These are phyloP conservation scores for Metrosideros polymorpha DNA, from an alignment of 441 rosid species.

Conservation along the genomic window DNA sequence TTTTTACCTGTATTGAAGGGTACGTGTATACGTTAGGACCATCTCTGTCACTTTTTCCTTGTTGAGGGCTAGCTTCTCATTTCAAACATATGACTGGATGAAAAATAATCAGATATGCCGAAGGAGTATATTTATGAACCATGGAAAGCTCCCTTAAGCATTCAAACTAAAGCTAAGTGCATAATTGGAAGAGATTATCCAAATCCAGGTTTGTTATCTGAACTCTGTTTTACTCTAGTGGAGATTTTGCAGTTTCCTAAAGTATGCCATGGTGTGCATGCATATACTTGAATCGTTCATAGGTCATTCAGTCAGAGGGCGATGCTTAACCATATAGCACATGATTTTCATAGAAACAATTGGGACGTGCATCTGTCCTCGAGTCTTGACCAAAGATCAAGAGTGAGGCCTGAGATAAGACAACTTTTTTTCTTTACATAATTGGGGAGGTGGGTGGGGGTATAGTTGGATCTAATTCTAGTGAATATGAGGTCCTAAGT, in stretches of 20 bases:
- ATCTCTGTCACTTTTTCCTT: not conserved
- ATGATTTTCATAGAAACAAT: not conserved
- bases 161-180: constrained; percentile 83
- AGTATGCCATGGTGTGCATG: not conserved
- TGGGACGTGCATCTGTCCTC: not conserved
- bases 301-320: not conserved
- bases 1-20: constrained; percentile 91
- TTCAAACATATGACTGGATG: not conserved
- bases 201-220: constrained; percentile 42
- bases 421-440: not conserved
- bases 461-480: not conserved
- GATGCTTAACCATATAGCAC: not conserved
- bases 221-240: not conserved
- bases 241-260: not conserved
- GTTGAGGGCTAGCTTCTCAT: not conserved
- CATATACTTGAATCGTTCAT: not conserved
- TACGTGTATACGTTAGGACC: constrained; percentile 11
- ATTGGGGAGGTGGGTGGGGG: not conserved
- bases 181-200: constrained; percentile 86
- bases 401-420: not conserved
- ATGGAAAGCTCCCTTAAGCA: constrained; percentile 82
- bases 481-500: not conserved
- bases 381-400: not conserved
- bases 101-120: constrained; percentile 66
- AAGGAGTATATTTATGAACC: constrained; percentile 94